Evolutionary conservation across 257 asterid genomes (phyloP).

Genomic region (Dorcoceras hygrometricum): DNA sequence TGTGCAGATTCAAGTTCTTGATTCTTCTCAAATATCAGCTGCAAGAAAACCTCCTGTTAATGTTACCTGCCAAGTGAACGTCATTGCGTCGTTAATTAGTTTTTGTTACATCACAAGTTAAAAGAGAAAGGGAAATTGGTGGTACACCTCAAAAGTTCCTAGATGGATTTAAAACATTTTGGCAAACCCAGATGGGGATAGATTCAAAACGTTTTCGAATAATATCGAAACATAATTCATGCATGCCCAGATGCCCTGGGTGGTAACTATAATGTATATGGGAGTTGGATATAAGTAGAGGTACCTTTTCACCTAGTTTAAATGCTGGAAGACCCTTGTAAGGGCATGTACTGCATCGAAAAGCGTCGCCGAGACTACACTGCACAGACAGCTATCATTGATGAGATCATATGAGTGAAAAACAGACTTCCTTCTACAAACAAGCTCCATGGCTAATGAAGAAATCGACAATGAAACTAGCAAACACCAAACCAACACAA

Average conservation of each 20-base stretch:
- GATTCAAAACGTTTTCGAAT: no score
- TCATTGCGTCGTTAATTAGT: background rate
- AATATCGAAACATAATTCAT: background rate
- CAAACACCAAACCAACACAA: background rate
- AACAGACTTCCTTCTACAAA: background rate
- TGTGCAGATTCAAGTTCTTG: slow-evolving; percentile 11
- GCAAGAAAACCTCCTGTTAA: slow-evolving; percentile 66
- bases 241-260: background rate
- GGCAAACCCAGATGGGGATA: background rate
- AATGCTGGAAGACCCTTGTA: slow-evolving; percentile 90
- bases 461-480: background rate
- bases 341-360: slow-evolving; percentile 90
- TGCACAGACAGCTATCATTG: slow-evolving; percentile 33
- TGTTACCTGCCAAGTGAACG: slow-evolving; percentile 52
- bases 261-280: background rate
- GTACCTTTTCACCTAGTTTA: slow-evolving; percentile 89
- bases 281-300: background rate
- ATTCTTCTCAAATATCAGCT: slow-evolving; percentile 50
- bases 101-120: background rate
- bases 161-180: no score
- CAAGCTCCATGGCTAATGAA: background rate
- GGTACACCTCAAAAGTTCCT: background rate
- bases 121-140: background rate
- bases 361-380: slow-evolving; percentile 99
- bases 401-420: background rate